Base-by-base conservation (phyloP, 208 protist species). In the Sergeia podlipaevii region DNA sequence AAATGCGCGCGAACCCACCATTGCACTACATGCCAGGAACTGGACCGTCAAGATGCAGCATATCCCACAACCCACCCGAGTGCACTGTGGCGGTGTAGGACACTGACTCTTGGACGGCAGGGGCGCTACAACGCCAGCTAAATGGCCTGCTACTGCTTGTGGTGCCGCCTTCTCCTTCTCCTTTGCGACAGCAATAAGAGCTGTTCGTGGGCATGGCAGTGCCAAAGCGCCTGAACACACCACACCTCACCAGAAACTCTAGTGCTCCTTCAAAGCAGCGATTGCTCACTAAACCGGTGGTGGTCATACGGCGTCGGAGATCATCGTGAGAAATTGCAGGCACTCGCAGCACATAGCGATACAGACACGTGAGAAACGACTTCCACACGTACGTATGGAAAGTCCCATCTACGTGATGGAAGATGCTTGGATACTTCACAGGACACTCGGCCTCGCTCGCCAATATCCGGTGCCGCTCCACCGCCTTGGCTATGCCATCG, bases 331-430 rank as follows among this genome's bases (percentile, higher is more conserved):
- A 43, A 29, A 90, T 78, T 15, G 76, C 78, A 4, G 87, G 83
- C 43, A 76, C 69, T 17, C 71, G 48, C 18, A 81, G 69, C 24
- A 91, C 47, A 34, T 71, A 76, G 42, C 60, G 56, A 51, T 85
- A 90, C 15, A 88, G 55, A 17, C 63, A 44, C 24, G 71, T 65
- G 17, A 91, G 60, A 39, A 86, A 75, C 17, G 65, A 55, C 27
- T 74, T 52, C 87, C 87, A 95, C 41, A 91, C 68, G 75, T 80
- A 91, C 23, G 51, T 49, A 48, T 95, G 80, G 29, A 91, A 85
- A 1, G 78, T 65, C 24, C 87, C 87, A 53, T 95, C 83, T 11
- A 90, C 76, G 47, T 95, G 87, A 41, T 86, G 79, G 42, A 95
- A 95, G 44, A 89, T 74, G 52, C 83, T 91, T 17, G 87, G 87